Evolutionary conservation across 345 rosid species (phyloP).

Genomic region (Citrus medica): DNA sequence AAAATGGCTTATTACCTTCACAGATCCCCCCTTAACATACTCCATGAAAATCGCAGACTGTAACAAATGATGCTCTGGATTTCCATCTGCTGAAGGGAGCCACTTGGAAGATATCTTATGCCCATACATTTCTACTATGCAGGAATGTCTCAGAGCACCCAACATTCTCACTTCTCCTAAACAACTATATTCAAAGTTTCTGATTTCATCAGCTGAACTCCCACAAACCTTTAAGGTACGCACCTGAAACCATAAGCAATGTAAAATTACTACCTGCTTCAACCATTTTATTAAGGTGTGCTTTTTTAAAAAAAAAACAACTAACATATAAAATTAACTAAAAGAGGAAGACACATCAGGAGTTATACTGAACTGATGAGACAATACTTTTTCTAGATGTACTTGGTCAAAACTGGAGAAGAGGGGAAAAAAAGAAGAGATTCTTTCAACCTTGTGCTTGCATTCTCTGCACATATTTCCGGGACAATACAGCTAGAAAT

Average conservation of each 20-base stretch:
- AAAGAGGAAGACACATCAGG: constrained; percentile 3
- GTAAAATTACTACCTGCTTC: not conserved
- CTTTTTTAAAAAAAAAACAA: not conserved
- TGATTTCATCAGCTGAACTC: constrained; percentile 51
- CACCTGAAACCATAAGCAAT: constrained; percentile 45
- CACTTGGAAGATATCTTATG: constrained; percentile 80
- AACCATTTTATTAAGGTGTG: not conserved
- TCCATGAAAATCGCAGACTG: constrained; percentile 84
- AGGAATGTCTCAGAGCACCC: constrained; percentile 72
- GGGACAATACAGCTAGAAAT: not conserved
- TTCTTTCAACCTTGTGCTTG: not conserved
- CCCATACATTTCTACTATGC: constrained; percentile 84
- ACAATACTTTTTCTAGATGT: not conserved
- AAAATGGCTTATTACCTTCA: constrained; percentile 48
- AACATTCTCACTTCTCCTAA: constrained; percentile 86
- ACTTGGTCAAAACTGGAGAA: not conserved
- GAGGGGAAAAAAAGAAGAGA: not conserved
- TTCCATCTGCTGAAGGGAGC: constrained; percentile 58
- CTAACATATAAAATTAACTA: not conserved
- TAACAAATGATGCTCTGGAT: constrained; percentile 44
- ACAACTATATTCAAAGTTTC: constrained; percentile 77
- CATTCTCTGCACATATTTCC: not conserved
- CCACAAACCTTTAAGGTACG: constrained; percentile 58
- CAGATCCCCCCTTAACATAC: constrained; percentile 75
- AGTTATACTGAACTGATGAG: not conserved